Conservation (phyloP, 208 protist species). For the Acanthamoeba healyi region DNA sequence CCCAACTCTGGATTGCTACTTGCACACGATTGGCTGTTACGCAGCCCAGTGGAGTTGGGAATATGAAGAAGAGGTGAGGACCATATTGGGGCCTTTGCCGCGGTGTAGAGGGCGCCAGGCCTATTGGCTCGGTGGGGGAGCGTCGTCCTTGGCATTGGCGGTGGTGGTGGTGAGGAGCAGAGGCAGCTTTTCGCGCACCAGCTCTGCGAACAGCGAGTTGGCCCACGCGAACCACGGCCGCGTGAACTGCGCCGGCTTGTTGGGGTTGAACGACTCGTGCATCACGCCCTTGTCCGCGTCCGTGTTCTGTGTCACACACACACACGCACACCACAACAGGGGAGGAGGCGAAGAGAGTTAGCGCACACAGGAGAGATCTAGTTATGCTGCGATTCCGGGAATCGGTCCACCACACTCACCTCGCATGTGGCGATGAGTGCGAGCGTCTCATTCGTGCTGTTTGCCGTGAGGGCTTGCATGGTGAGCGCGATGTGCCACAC, state of each 20-base stretch:
- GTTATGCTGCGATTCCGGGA: too few species aligned
- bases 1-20: too few species aligned
- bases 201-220: constrained; percentile 80
- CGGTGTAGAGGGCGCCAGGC: too few species aligned
- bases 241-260: constrained; percentile 77
- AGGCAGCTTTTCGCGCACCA: constrained; percentile 41
- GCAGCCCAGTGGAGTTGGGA: too few species aligned
- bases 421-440: constrained; percentile 12
- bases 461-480: constrained; percentile 80
- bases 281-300: constrained; percentile 72
- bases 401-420: not conserved
- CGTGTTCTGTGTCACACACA: not conserved
- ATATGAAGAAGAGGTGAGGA: too few species aligned
- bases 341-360: too few species aligned
- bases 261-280: constrained; percentile 78
- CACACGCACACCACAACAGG: not conserved
- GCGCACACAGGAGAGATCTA: not conserved
- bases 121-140: not conserved
- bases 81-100: too few species aligned
- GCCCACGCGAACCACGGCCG: constrained; percentile 82
- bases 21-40: too few species aligned
- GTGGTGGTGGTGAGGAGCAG: not conserved
- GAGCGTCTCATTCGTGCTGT: constrained; percentile 54
- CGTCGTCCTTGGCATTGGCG: too few species aligned
- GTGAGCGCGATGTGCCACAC: constrained; percentile 82